Evolutionary conservation across 306 rosid species (phyloP).

Genomic region (Gillenia trifoliata): DNA sequence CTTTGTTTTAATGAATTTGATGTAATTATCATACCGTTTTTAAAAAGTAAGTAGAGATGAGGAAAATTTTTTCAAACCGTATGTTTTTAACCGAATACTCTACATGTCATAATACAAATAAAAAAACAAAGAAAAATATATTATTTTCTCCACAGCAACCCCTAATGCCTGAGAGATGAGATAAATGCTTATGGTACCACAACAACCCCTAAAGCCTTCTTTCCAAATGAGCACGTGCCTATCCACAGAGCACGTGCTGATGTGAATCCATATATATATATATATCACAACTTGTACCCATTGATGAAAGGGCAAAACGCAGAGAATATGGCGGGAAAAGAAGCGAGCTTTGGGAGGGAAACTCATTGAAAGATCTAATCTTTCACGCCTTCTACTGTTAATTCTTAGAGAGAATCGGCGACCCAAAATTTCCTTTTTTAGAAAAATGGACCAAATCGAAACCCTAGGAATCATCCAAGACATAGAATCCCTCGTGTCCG

Average conservation of each 20-base stretch:
- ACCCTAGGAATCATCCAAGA: constrained; percentile 59
- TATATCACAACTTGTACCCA: neutral
- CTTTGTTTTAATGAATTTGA: no score
- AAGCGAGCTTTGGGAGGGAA: constrained; percentile 25
- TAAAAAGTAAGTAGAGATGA: no score
- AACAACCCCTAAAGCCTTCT: no score
- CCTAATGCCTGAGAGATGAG: no score
- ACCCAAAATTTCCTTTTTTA: neutral
- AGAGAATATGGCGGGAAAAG: constrained; percentile 30
- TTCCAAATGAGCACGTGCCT: neutral
- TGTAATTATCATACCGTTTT: no score
- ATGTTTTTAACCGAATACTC: no score
- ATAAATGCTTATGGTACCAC: neutral
- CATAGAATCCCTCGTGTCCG: constrained; percentile 66
- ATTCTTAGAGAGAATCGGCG: neutral
- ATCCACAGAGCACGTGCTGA: neutral
- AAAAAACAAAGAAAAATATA: no score
- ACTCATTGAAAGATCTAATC: neutral
- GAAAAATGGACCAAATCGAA: constrained; percentile 43
- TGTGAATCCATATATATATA: no score
- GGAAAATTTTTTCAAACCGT: no score
- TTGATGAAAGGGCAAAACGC: neutral
- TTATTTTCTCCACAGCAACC: no score
- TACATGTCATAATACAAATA: no score
- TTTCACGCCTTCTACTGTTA: no score